Evolutionary conservation across 2,329 filamentous ascomycete genomes (phyloP).

Genomic region (Fusarium foetens): DNA sequence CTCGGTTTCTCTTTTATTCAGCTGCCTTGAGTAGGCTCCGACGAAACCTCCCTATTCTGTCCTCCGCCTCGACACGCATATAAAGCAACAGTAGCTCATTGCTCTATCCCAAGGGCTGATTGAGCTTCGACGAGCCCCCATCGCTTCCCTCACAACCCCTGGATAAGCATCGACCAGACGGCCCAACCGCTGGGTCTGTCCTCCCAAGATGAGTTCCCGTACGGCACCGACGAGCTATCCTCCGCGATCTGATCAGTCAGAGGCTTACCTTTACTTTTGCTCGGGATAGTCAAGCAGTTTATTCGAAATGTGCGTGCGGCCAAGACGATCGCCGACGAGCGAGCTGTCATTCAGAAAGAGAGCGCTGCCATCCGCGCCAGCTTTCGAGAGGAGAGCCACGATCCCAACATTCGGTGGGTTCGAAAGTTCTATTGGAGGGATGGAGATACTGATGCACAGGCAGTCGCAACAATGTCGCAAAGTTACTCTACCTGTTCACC

Average conservation of each 20-base stretch:
- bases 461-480: conserved; percentile 98
- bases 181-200: conserved; percentile 48
- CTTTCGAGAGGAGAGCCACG: conserved; percentile 95
- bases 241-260: conserved; percentile 4
- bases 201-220: conserved; percentile 55
- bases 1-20: conserved; percentile 36
- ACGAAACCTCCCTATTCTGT: conserved; percentile 13
- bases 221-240: conserved; percentile 34
- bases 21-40: conserved; percentile 41
- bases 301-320: conserved; percentile 98
- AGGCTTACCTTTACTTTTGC: conserved; percentile 23
- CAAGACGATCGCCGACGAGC: conserved; percentile 98
- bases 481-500: conserved; percentile 97
- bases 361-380: conserved; percentile 97
- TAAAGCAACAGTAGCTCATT: conserved; percentile 18
- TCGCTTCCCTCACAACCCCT: conserved; percentile 34
- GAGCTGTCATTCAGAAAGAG: conserved; percentile 98
- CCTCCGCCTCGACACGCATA: background rate
- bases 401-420: conserved; percentile 86
- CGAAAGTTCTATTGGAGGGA: background rate
- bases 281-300: conserved; percentile 90
- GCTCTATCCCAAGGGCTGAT: conserved; percentile 32
- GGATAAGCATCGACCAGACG: conserved; percentile 45
- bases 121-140: conserved; percentile 33
- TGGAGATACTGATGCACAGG: conserved; percentile 29